Base-by-base conservation (phyloP, 129 eudicot genomes). In the Tagetes erecta region DNA sequence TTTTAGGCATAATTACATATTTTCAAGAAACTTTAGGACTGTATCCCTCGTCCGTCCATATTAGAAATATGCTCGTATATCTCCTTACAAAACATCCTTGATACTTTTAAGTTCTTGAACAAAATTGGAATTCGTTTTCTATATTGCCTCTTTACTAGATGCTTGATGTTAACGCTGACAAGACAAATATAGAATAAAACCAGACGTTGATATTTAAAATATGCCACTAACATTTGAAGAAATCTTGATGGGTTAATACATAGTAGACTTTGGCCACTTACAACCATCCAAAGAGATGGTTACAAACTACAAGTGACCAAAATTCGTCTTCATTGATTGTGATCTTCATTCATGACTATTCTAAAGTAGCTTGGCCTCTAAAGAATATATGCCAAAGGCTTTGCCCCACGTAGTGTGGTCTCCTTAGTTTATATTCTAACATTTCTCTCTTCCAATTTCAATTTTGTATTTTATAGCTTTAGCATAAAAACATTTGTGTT, bases 281-380 rank as follows among this genome's bases (percentile, higher is more conserved):
- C 77, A 78, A 62, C 77, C 77, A 78, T 78, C 77, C 82, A 70
- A 70, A 60, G 56, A 62, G 77, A 78, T 78, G 57, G 49, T n/a
- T 78, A 78, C 72, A 78, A 78, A 60, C 3, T 47, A 59, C 76
- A 78, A 78, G 76, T 78, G 81, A 70, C 66, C 42, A 62, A 69
- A 70, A 50, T 77, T 77, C 57, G 33, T 10, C 67, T 76, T 76
- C 49, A 2, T 58, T 77, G 70, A 77, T 57, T 51, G 41, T 37
- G 64, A 76, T 76, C 39, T 27, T 31, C 80, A 76, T 73, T 73
- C 64, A 70, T 45, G 67, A 66, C 73, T 65, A 66, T 42, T 39
- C 77, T 63, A 78, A 50, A 70, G 70, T 35, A 6, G 71, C 47
- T 63, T 71, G 67, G 36, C 56, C 71, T 78, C 52, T 78, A 30